Base-by-base conservation (phyloP, 176 grass and related monocot genomes). In the Musa troglodytarum region DNA sequence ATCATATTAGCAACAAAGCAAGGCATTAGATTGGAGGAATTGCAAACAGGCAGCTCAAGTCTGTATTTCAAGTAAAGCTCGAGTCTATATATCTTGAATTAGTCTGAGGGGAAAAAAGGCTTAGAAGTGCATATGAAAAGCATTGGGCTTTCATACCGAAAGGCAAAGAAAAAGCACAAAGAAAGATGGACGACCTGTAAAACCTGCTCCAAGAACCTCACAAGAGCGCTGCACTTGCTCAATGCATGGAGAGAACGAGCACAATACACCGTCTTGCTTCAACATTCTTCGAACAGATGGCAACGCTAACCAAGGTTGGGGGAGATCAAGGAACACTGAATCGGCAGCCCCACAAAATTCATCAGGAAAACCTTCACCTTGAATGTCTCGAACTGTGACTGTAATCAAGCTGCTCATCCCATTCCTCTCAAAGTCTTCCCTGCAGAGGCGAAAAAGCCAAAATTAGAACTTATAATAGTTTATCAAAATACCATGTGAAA, bases 221-320 rank as follows among this genome's bases (percentile, higher is more conserved):
- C 88, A 98, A 22, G 90, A 80, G 21, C 79, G 77, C 82, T 98
- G 88, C 69, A 93, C 94, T 91, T 98, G 94, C 50, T 98, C 94
- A 52, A 98, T 93, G 81, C 90, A 98, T 77, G 94, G 94, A 59
- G 94, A 98, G 61, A 98, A 98, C n/a, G 94, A 98, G 73, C 90
- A 98, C 28, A 93, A 66, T 69, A 98, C 78, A 6, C 82, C 88
- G 50, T 93, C 88, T 65, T 90, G 88, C 64, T 82, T 90, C 84
- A 98, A 54, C 80, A 85, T 89, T 71, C 19, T 78, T 56, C 79
- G 75, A 50, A 80, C 80, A 21, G 88, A 98, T 52, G 88, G 88
- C 82, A 91, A 79, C 9, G 86, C 88, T 17, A 93, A 66, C 90
- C 94, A 98, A 77, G 94, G 94, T 78, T 98, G 94, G 11, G 94